Conservation (phyloP, 2,329 filamentous ascomycete genomes). For the Stromatinia cepivora region DNA sequence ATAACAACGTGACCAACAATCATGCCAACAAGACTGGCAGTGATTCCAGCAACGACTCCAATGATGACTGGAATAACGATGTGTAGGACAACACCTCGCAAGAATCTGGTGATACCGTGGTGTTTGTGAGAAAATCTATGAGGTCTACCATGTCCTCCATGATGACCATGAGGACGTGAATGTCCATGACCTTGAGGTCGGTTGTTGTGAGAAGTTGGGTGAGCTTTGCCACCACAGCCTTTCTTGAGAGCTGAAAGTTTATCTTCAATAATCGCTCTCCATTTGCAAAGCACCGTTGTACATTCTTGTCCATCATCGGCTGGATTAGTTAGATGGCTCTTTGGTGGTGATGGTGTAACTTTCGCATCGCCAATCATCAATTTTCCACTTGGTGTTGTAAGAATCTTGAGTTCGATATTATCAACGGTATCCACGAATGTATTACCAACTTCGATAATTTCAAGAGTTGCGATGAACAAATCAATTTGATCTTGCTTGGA, state of each 20-base stretch:
- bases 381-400: conserved; percentile 57
- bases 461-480: conserved; percentile 55
- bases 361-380: conserved; percentile 56
- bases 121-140: conserved; percentile 42
- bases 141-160: conserved; percentile 34
- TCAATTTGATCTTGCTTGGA: conserved; percentile 54
- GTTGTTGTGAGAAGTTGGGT: conserved; percentile 29
- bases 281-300: conserved; percentile 55
- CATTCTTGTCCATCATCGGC: conserved; percentile 43
- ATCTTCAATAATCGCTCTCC: conserved; percentile 52
- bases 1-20: conserved; percentile 62
- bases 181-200: conserved; percentile 19
- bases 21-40: conserved; percentile 67
- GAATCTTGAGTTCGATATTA: conserved; percentile 58
- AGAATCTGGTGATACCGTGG: conserved; percentile 48
- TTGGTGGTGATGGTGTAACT: conserved; percentile 34
- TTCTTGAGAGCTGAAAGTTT: conserved; percentile 47
- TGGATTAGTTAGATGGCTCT: conserved; percentile 32
- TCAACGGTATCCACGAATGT: conserved; percentile 56
- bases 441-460: conserved; percentile 60
- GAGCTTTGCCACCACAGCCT: conserved; percentile 30
- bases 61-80: conserved; percentile 68
- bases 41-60: conserved; percentile 67
- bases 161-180: conserved; percentile 34
- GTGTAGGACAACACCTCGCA: conserved; percentile 59